A percentile compares a stretch with the other conserved stretches of the same genome.
Evolutionary conservation across 2,329 filamentous ascomycete species (phyloP).

Genomic region (Botryotinia globosa): DNA sequence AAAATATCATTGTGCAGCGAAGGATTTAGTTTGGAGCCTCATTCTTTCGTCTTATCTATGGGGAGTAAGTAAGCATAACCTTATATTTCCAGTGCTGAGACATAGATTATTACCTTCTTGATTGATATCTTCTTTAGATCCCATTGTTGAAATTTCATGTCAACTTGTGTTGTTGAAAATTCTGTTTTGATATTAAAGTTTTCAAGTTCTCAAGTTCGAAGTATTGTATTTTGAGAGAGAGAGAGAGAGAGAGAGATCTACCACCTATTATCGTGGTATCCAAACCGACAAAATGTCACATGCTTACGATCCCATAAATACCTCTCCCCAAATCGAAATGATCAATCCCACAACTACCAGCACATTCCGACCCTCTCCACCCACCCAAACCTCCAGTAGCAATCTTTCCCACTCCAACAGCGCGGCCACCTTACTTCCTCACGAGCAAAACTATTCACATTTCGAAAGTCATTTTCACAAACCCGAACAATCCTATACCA

Average conservation of each 20-base stretch:
- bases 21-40: background rate
- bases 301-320: background rate
- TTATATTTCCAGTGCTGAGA: background rate
- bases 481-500: background rate
- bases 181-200: background rate
- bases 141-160: background rate
- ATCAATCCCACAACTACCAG: background rate
- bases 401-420: background rate
- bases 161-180: background rate
- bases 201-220: background rate
- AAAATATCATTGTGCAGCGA: background rate
- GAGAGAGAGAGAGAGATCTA: background rate
- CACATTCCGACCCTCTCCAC: background rate
- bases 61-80: background rate
- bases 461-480: conserved; percentile 5
- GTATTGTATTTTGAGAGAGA: background rate
- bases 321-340: background rate
- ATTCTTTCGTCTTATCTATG: background rate
- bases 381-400: background rate
- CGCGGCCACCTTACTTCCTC: background rate
- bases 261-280: background rate
- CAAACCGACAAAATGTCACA: background rate
- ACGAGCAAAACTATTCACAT: background rate
- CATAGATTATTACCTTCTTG: background rate
- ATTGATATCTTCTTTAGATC: background rate